phyloP scores from a whole-genome alignment of 2,329 filamentous ascomycete species.

The Cordyceps javanica region DNA sequence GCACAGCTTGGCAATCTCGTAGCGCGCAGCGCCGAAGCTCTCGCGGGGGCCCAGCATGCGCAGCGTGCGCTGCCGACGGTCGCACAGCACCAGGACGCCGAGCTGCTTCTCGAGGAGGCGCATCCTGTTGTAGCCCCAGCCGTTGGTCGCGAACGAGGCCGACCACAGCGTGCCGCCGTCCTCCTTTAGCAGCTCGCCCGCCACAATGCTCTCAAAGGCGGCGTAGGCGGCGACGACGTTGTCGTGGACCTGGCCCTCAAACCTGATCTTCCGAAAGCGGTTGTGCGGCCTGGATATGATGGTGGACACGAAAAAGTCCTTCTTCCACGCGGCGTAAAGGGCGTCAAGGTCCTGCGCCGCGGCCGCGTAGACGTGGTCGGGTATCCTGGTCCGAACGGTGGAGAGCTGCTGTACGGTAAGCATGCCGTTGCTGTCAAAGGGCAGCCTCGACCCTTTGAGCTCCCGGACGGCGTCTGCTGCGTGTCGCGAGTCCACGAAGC shows the following conservation, averaged over 20 bases:
- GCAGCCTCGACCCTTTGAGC: neutral
- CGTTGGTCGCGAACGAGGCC: slow-evolving; percentile 7
- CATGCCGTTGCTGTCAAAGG: neutral
- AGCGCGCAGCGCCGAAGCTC: neutral
- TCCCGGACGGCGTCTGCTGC: neutral
- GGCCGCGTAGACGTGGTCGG: neutral
- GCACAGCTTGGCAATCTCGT: neutral
- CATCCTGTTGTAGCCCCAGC: slow-evolving; percentile 3
- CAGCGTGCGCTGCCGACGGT: neutral
- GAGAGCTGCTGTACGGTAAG: slow-evolving; percentile 8
- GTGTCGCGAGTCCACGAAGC: neutral
- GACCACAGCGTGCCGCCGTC: slow-evolving; percentile 6
- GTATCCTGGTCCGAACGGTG: neutral
- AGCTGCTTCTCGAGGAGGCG: neutral
- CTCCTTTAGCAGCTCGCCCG: neutral
- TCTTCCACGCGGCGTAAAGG: neutral
- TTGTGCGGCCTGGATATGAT: neutral
- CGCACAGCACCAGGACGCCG: slow-evolving; percentile 1
- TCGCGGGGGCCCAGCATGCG: neutral
- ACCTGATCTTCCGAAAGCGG: neutral
- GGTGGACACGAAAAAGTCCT: neutral
- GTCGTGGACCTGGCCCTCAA: neutral
- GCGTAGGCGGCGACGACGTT: neutral
- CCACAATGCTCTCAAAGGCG: neutral
- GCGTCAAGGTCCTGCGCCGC: slow-evolving; percentile 7